Evolutionary conservation across 23 red algal species (phyloP), one percentile per base, ranked within the genome.

Genomic region (Gracilaria domingensis): DNA sequence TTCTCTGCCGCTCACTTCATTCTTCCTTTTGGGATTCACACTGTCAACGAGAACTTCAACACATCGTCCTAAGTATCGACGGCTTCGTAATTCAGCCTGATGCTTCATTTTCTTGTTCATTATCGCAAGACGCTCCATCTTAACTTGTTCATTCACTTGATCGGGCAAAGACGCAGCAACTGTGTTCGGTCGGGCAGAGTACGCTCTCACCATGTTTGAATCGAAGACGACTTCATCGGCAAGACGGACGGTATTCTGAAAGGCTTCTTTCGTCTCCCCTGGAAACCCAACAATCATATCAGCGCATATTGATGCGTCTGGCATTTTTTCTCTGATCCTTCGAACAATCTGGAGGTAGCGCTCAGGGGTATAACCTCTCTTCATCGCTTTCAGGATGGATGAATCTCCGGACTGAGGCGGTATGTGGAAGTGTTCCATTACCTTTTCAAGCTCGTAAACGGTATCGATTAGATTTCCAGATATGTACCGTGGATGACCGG

Each of bases 231-330:
- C 69, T 49, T 91, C 83, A 57, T 84, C 72, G 40, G 93, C 85
- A 38, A 98, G 36, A 55, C 71, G 21, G 3, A 95, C 81, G 8
- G 88, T 93, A 82, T 87, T 91, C 66, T 95, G 82, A 80, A 98
- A 98, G 49, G 84, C 92, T 29, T 80, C 96, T 44, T 98, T 93
- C 9, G 87, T 93, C 49, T 98, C 96, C 4, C 96, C 96, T 4
- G 96, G 96, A 56, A 98, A 98, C 20, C 92, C 96, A 50, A 98
- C 96, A 36, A 98, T 98, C 50, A 88, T 92, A 80, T 98, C 96
- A 37, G 96, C 96, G n/a, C 86, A 95, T 72, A 98, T 85, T 8
- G 93, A 83, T 32, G 96, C 96, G 73, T 98, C 96, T 12, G 96
- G 96, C 59, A 98, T 90, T 67, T 75, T 64, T 56, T 95, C 89